Evolutionary conservation across 2,329 filamentous ascomycete genomes (phyloP), one percentile per base, ranked within the genome.

Genomic region (Claviceps sp.): DNA sequence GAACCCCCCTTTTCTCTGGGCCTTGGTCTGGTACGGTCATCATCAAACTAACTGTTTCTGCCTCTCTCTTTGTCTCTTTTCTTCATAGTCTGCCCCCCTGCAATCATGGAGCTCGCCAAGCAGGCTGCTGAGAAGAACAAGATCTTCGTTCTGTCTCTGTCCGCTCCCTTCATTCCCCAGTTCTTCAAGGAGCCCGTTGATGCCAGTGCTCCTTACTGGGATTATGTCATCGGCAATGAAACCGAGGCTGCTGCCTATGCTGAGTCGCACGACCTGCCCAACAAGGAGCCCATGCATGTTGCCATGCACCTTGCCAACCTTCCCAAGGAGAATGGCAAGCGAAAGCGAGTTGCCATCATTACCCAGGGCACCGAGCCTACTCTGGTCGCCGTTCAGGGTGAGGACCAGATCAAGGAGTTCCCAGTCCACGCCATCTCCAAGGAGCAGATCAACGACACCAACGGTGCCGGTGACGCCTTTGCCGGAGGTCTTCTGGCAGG

Each of bases 121-220:
- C 86, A 97, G 72, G 91, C 93, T 53, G 90, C 88, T 40, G 74
- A 78, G 58, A 82, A 88, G 69, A 85, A 97, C 79, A 98, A 98
- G 82, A 76, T 77, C 56, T 95, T 97, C 69, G 81, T 90, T 61
- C 82, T 98, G 61, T 94, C 89, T 60, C 81, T 98, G 55, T 93
- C 88, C 49, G 93, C 93, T 7, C 93, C 93, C 54, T 98, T 98
- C 77, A 95, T 98, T 64, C 76, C 85, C 40, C 86, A 95, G 67
- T 95, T 96, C 79, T 98, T 97, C 85, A 96, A 96, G 78, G 90
- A 96, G 48, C 86, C 82, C 58, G 80, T 98, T 47, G 88, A 95
- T 70, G 83, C 82, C 62, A 85, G 86, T 51, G 77, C 88, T 50
- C 86, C 86, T 34, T 96, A 95, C 80, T 94, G 89, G 77, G 90